phyloP scores from a whole-genome alignment of 257 asterid species.

The Dorcoceras hygrometricum region DNA sequence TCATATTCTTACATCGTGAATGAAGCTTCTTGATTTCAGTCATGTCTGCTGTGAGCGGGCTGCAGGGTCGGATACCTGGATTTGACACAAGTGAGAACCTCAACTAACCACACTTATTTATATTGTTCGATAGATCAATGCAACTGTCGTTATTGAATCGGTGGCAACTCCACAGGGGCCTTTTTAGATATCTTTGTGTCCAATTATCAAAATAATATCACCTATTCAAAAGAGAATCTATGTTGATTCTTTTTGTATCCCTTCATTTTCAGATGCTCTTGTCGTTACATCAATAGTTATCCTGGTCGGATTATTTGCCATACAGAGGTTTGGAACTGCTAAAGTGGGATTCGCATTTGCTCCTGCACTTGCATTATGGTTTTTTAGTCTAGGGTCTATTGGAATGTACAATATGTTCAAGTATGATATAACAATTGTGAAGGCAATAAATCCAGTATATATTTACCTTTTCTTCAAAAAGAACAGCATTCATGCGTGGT shows the following conservation, averaged over 20 bases:
- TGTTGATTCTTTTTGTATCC: conserved; percentile 12
- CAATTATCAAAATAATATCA: not conserved
- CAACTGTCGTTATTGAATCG: not conserved
- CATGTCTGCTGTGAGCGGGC: conserved; percentile 95
- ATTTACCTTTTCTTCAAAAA: conserved; percentile 77
- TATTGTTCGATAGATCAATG: not conserved
- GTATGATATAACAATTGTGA: conserved; percentile 61
- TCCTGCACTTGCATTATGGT: conserved; percentile 95
- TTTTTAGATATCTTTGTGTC: not conserved
- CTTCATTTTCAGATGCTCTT: conserved; percentile 64
- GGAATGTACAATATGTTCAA: conserved; percentile 80
- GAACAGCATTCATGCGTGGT: conserved; percentile 65
- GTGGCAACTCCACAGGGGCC: not conserved
- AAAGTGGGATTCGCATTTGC: conserved; percentile 89
- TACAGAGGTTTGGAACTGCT: conserved; percentile 80
- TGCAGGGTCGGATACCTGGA: conserved; percentile 78
- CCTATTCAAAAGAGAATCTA: not conserved
- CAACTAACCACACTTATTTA: not conserved
- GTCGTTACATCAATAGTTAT: conserved; percentile 76
- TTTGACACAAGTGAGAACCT: conserved; percentile 65
- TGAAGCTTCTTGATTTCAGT: conserved; percentile 49
- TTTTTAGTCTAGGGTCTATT: conserved; percentile 72
- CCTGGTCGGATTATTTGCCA: conserved; percentile 77
- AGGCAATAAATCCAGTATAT: conserved; percentile 79
- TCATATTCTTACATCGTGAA: conserved; percentile 18